phyloP scores from a whole-genome alignment of 345 rosid species.

The Xanthoceras sorbifolium region DNA sequence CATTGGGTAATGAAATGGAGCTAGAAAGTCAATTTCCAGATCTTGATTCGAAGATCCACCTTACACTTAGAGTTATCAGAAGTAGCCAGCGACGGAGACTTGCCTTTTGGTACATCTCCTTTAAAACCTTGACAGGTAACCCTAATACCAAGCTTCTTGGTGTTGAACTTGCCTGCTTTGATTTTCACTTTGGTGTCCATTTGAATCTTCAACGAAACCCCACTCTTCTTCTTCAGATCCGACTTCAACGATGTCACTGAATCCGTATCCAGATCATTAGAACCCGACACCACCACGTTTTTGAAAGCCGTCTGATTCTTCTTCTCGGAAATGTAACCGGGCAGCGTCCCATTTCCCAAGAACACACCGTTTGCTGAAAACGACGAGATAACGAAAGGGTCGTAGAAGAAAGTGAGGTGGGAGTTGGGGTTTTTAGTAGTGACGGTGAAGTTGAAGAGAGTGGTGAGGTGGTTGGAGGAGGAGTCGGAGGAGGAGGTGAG shows the following conservation, averaged over 20 bases:
- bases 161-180: constrained; percentile 57
- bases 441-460: constrained; percentile 81
- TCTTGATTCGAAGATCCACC: constrained; percentile 84
- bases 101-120: constrained; percentile 70
- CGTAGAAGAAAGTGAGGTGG: constrained; percentile 69
- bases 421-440: constrained; percentile 75
- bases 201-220: constrained; percentile 51
- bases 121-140: constrained; percentile 70
- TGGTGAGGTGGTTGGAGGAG: constrained; percentile 59
- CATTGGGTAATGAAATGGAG: constrained; percentile 1
- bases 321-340: constrained; percentile 51
- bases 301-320: constrained; percentile 64
- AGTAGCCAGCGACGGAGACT: constrained; percentile 60
- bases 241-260: constrained; percentile 56
- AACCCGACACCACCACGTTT: constrained; percentile 52
- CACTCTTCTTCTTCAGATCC: constrained; percentile 66
- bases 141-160: constrained; percentile 75
- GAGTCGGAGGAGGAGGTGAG: constrained; percentile 70
- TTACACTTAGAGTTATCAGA: constrained; percentile 57
- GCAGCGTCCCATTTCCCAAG: constrained; percentile 75
- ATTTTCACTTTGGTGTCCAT: constrained; percentile 69
- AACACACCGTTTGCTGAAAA: constrained; percentile 41
- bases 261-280: constrained; percentile 70
- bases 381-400: constrained; percentile 54
- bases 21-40: constrained; percentile 87